phyloP scores from a whole-genome alignment of 495 filamentous ascomycete species.

The Glarea lozoyensis region DNA sequence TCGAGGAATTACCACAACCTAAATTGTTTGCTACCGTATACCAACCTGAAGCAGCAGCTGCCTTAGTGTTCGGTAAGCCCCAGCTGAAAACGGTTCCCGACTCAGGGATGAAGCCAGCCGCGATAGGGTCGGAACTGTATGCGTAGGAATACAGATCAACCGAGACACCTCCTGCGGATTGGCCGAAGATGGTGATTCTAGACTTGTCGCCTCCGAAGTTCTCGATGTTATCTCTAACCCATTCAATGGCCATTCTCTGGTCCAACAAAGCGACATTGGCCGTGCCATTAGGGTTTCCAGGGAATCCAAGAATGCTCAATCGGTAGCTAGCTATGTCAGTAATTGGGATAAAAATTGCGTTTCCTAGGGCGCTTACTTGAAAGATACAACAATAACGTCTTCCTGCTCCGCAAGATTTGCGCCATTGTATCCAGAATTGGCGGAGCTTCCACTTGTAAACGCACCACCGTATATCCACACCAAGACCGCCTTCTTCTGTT shows the following conservation, averaged over 20 bases:
- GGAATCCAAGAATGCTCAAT: slow-evolving; percentile 40
- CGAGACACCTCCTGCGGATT: slow-evolving; percentile 40
- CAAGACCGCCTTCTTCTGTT: slow-evolving; percentile 27
- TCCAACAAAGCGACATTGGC: slow-evolving; percentile 5
- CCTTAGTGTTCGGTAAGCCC: slow-evolving; percentile 26
- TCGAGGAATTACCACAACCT: slow-evolving; percentile 31
- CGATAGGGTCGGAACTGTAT: slow-evolving; percentile 35
- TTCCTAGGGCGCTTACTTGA: slow-evolving; percentile 40
- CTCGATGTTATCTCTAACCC: slow-evolving; percentile 49
- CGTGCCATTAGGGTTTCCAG: slow-evolving; percentile 27
- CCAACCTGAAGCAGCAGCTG: slow-evolving; percentile 23
- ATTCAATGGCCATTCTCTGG: slow-evolving; percentile 48
- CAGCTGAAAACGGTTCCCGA: slow-evolving; percentile 45
- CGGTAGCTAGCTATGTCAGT: slow-evolving; percentile 27
- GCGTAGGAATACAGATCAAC: slow-evolving; percentile 47
- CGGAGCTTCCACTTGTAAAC: slow-evolving; percentile 25
- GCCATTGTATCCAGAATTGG: slow-evolving; percentile 29
- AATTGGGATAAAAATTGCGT: neutral
- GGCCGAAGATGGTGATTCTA: slow-evolving; percentile 31
- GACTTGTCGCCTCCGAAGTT: slow-evolving; percentile 39
- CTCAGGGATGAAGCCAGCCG: slow-evolving; percentile 37
- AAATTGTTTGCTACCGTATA: slow-evolving; percentile 31
- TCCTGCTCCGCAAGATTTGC: slow-evolving; percentile 34
- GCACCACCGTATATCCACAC: slow-evolving; percentile 34
- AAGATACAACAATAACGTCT: slow-evolving; percentile 48